Evolutionary conservation across 2,329 filamentous ascomycete genomes (phyloP), one percentile per base, ranked within the genome.

Genomic region (Curvularia lunata): DNA sequence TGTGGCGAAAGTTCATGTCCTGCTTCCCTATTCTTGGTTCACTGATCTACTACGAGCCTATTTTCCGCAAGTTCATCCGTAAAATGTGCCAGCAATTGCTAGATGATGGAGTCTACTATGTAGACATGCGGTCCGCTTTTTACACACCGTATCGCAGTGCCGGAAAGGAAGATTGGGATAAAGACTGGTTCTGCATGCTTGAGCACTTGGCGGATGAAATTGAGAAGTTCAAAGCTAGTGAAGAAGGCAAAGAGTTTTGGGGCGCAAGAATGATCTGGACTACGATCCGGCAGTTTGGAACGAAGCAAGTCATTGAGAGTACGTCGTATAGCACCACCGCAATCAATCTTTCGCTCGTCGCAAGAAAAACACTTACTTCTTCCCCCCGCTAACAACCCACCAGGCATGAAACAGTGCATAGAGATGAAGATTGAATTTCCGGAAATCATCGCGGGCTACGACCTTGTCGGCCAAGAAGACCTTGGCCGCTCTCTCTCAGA

Each of bases 381-480:
- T 37, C 16, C 16, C 3, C 8, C 13, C 16, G 16, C 46, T 54
- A 42, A 54, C 7, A 21, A 21, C 13, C 8, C 21, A 9, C 1
- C 49, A 79, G 80, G 77, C 75, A 97, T 97, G 93, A 90, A 94
- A 72, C 81, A 90, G 63, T 97, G 93, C 77, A 91, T 98, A 66
- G 83, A 85, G 4, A 88, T 91, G 67, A 97, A 97, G 78, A 80
- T 90, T 53, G 83, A 85, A 30, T 93, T 89, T 73, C 91, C 94
- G 0, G 83, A 92, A 48, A 82, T 96, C 7, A 86, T 97, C 66
- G 88, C 90, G 25, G 94, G 94, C 10, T 97, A 92, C 77, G 94
- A 98, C 76, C 79, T 97, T 9, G 92, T 97, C 5, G 93, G 92
- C 0, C 90, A 94, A 75, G 94, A 97, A 80, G 91, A 96, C 71